Evolutionary conservation across 164 flowering plant genomes (phyloP).

Genomic region (Piper longum): DNA sequence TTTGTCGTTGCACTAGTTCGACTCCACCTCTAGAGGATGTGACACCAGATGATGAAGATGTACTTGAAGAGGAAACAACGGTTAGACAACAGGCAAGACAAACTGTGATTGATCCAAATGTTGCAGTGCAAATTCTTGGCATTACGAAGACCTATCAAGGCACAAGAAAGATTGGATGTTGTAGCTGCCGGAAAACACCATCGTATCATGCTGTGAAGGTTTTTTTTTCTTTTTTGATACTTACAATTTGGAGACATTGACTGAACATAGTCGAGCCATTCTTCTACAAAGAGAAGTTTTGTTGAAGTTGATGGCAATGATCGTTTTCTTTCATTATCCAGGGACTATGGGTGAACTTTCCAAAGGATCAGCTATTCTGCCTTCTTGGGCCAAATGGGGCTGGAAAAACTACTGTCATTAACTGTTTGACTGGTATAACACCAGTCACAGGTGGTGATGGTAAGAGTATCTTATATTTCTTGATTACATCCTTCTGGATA

Average conservation of each 20-base stretch:
- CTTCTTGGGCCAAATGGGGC: slow-evolving; percentile 99
- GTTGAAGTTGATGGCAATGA: background rate
- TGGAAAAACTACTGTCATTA: slow-evolving; percentile 90
- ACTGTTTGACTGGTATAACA: slow-evolving; percentile 88
- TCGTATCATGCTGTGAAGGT: slow-evolving; percentile 92
- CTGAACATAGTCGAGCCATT: background rate
- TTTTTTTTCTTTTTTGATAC: background rate
- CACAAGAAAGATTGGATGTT: slow-evolving; percentile 47
- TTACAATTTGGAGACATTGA: background rate
- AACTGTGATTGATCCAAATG: slow-evolving; percentile 34
- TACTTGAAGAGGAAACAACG: slow-evolving; percentile 62
- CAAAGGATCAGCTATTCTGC: slow-evolving; percentile 85
- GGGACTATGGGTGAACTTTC: slow-evolving; percentile 88
- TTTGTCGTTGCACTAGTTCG: slow-evolving; percentile 58
- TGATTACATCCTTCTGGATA: background rate
- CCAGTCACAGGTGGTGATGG: slow-evolving; percentile 97
- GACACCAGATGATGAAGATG: slow-evolving; percentile 80
- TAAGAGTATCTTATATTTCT: slow-evolving; percentile 14
- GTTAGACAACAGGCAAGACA: slow-evolving; percentile 54
- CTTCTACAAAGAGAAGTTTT: background rate
- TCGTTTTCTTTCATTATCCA: slow-evolving; percentile 12
- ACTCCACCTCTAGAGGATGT: slow-evolving; percentile 36
- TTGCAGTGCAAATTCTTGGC: slow-evolving; percentile 90
- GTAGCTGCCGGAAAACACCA: slow-evolving; percentile 50
- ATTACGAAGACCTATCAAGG: slow-evolving; percentile 79